Evolutionary conservation across 2,329 filamentous ascomycete genomes (phyloP).

Genomic region (Xylariaceae sp.): DNA sequence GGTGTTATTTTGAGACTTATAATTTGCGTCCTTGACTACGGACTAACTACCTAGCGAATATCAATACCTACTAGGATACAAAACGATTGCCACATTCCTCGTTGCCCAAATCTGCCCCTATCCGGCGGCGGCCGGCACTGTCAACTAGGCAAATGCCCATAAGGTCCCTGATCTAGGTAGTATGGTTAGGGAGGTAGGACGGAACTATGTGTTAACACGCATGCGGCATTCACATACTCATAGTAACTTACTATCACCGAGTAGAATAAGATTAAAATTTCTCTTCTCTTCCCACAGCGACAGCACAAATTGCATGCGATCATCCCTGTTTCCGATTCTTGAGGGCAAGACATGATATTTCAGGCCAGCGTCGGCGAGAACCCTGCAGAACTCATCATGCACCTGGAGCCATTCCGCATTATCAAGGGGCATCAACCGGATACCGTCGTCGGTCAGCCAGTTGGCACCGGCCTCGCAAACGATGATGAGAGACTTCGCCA

Average conservation of each 20-base stretch:
- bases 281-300: constrained; percentile 6
- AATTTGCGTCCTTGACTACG: too few relatives aligned
- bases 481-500: constrained; percentile 8
- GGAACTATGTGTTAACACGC: not conserved
- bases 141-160: too few relatives aligned
- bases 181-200: not conserved
- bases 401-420: not conserved
- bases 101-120: too few relatives aligned
- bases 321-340: not conserved
- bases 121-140: too few relatives aligned
- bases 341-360: constrained; percentile 3
- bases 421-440: constrained; percentile 12
- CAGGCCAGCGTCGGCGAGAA: not conserved
- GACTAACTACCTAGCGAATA: too few relatives aligned
- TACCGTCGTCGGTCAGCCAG: constrained; percentile 10
- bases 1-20: too few relatives aligned
- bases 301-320: constrained; percentile 9
- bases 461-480: constrained; percentile 11
- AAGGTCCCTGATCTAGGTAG: not conserved
- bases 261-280: not conserved
- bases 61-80: too few relatives aligned
- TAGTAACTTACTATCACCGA: not conserved
- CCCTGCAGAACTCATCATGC: constrained; percentile 3
- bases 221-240: not conserved
- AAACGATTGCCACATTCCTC: too few relatives aligned